These are phyloP conservation scores for Zoysia japonica DNA, from an alignment of 176 grass and related monocot species.

Conservation along the genomic window DNA sequence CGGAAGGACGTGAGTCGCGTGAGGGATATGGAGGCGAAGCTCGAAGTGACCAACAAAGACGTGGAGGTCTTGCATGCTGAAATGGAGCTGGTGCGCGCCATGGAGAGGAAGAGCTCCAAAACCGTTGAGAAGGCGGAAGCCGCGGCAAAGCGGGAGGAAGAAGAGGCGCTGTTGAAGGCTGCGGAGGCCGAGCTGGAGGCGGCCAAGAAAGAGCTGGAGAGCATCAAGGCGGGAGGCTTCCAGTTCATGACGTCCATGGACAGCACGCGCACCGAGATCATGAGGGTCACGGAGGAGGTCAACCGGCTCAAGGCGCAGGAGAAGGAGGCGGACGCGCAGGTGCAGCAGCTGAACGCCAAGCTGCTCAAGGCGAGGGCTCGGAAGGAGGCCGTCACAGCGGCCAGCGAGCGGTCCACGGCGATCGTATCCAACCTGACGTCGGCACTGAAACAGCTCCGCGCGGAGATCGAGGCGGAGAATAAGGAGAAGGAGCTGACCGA, in stretches of 20 bases:
- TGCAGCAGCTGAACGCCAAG: constrained; percentile 79
- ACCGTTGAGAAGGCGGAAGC: constrained; percentile 26
- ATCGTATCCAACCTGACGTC: constrained; percentile 62
- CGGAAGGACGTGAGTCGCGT: constrained; percentile 41
- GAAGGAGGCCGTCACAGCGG: constrained; percentile 52
- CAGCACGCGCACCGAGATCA: constrained; percentile 58
- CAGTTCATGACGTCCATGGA: constrained; percentile 93
- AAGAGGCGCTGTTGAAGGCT: constrained; percentile 37
- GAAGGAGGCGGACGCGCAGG: constrained; percentile 53
- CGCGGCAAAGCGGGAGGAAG: not conserved
- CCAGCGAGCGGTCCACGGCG: constrained; percentile 58
- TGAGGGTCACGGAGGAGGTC: constrained; percentile 49
- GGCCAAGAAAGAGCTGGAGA: constrained; percentile 67
- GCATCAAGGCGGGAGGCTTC: constrained; percentile 64
- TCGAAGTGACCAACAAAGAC: constrained; percentile 63
- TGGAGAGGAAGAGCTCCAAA: constrained; percentile 48
- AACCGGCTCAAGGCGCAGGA: constrained; percentile 51
- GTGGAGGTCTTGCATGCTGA: constrained; percentile 69
- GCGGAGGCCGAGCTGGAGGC: constrained; percentile 52
- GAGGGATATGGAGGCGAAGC: constrained; percentile 59
- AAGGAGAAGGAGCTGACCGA: constrained; percentile 54
- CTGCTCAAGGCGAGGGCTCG: constrained; percentile 68
- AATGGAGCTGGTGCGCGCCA: constrained; percentile 87
- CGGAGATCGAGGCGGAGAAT: constrained; percentile 51
- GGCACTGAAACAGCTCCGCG: constrained; percentile 62